Evolutionary conservation across 1,284 basidiomycete species (phyloP).

Genomic region (Peniophora sp.): DNA sequence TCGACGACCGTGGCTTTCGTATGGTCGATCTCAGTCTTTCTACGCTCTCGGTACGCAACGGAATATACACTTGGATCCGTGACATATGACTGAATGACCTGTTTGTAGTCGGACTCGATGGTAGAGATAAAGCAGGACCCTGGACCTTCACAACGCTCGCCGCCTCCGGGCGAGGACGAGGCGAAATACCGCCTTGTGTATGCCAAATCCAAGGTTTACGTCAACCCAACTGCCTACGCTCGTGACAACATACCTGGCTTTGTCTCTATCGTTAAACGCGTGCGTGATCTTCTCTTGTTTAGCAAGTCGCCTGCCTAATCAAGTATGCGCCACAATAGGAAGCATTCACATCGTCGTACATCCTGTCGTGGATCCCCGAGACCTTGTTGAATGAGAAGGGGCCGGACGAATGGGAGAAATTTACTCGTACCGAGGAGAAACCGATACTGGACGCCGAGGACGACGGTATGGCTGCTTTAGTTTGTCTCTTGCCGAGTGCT

Average conservation of each 20-base stretch:
- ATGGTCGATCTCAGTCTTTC: conserved; percentile 4
- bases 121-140: conserved; percentile 64
- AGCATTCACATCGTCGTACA: conserved; percentile 60
- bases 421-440: conserved; percentile 72
- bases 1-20: background rate
- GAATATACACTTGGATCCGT: background rate
- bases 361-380: conserved; percentile 85
- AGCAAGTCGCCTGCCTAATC: conserved; percentile 9
- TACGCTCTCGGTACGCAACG: conserved; percentile 10
- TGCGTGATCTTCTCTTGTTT: conserved; percentile 24
- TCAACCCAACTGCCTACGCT: conserved; percentile 88
- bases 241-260: conserved; percentile 94
- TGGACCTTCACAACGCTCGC: conserved; percentile 11
- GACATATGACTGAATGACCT: background rate
- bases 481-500: conserved; percentile 4
- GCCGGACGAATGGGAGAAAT: conserved; percentile 76
- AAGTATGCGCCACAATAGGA: conserved; percentile 40
- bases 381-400: conserved; percentile 70
- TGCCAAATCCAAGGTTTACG: conserved; percentile 87
- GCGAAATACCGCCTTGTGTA: conserved; percentile 68
- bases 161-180: conserved; percentile 39
- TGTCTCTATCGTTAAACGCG: conserved; percentile 79
- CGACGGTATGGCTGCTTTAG: conserved; percentile 41
- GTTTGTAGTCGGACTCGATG: conserved; percentile 55
- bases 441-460: conserved; percentile 52